These are phyloP conservation scores for Rhizoclosmatium sp. DNA, from an alignment of 192 early-diverging fungal genomes.

Conservation along the genomic window DNA sequence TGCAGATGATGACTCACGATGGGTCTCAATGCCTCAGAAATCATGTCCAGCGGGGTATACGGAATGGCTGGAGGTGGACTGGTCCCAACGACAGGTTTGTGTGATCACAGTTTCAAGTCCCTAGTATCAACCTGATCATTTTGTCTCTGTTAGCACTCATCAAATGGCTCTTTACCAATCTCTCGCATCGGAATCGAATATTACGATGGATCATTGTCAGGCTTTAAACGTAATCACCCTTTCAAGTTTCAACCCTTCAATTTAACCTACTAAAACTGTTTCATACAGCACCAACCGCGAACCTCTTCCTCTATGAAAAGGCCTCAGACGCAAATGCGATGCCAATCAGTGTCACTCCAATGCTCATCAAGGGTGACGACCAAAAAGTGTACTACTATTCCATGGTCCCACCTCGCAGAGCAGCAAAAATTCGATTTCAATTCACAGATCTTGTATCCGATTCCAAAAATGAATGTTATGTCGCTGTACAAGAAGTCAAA, in stretches of 20 bases:
- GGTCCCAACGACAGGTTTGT: background rate
- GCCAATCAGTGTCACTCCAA: background rate
- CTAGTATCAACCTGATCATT: background rate
- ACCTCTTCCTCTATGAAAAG: slow-evolving; percentile 8
- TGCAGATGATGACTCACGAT: background rate
- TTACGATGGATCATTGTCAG: background rate
- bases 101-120: background rate
- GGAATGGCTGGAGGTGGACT: slow-evolving; percentile 17
- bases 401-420: background rate
- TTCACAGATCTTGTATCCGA: slow-evolving; percentile 1
- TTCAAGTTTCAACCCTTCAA: background rate
- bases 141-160: background rate
- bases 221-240: background rate
- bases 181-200: slow-evolving; percentile 8
- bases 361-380: background rate
- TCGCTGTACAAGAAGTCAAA: slow-evolving; percentile 4
- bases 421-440: slow-evolving; percentile 2
- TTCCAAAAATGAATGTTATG: background rate
- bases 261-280: background rate
- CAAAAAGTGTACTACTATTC: slow-evolving; percentile 7
- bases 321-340: background rate
- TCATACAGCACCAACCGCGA: background rate
- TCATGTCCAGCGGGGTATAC: slow-evolving; percentile 1
- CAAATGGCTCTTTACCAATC: slow-evolving; percentile 2
- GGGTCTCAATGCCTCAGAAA: slow-evolving; percentile 1